phyloP scores from a whole-genome alignment of 768 basidiomycete genomes.

The Russula sp. region DNA sequence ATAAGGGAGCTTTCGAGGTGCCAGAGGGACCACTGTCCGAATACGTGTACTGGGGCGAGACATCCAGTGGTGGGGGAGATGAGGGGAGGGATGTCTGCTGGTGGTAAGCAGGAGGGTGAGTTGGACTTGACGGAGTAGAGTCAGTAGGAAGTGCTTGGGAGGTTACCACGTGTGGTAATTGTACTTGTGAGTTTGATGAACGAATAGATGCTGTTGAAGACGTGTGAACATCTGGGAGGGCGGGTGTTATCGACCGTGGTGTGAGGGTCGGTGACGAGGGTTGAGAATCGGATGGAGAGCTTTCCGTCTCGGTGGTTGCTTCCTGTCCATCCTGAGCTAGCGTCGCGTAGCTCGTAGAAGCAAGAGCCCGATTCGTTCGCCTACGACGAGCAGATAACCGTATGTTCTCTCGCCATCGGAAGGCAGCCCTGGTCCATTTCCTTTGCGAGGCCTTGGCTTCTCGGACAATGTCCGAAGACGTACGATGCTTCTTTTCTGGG shows the following conservation, averaged over 20 bases:
- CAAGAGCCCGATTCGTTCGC: constrained; percentile 27
- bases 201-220: neutral
- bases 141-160: neutral
- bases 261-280: constrained; percentile 7
- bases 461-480: constrained; percentile 27
- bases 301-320: neutral
- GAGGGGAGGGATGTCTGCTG: neutral
- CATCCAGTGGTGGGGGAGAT: neutral
- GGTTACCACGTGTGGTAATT: neutral
- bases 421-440: constrained; percentile 57
- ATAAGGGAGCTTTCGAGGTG: constrained; percentile 7
- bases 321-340: neutral
- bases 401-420: constrained; percentile 60
- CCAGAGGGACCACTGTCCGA: neutral
- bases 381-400: constrained; percentile 56
- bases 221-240: neutral
- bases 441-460: constrained; percentile 46
- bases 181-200: neutral
- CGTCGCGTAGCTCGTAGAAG: constrained; percentile 2
- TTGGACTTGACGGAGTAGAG: neutral
- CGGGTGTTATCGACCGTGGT: neutral
- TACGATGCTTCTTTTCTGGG: constrained; percentile 42
- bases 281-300: neutral
- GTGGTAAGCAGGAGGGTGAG: constrained; percentile 19
- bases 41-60: constrained; percentile 1